Evolutionary conservation across 106 monocot genomes (phyloP), one percentile per base, ranked within the genome.

Genomic region (Chionographis japonica): DNA sequence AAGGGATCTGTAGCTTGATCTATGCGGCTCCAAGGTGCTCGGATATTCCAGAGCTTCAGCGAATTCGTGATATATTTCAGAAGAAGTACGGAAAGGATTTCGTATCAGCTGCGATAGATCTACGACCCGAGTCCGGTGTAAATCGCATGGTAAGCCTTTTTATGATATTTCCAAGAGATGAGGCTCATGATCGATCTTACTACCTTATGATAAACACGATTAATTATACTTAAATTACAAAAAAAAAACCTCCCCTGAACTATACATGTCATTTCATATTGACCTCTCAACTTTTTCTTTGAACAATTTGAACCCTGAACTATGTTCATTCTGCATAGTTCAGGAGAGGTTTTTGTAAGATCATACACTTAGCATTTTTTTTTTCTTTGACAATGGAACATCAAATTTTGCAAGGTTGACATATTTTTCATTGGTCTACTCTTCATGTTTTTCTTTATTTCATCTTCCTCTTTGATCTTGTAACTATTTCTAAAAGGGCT

Each of bases 11-110:
- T 4, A 95, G 95, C 66, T 75, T 95, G 60, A 91, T 95, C 61
- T 95, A 84, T 82, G 86, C 95, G 9, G 83, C 91, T 78, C 95
- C 91, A 75, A 91, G 95, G 73, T 91, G 95, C 77, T 95, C 95
- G 54, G 95, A 95, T 17, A 88, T 95, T 68, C 95, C 95, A 18
- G 91, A 95, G 60, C 95, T 95, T 57, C 8, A 51, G 4, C 68
- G 89, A 15, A 84, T 95, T 60, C 72, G 76, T 59, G 86, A 87
- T 42, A 74, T 92, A 17, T 95, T 95, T 74, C 82, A 89, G 74
- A 92, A 86, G 78, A 92, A 95, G 64, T 95, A 92, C 67, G 95
- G 92, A 52, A 89, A 92, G 40, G 95, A 92, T 76, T 95, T 92
- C 63, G 84, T 86, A 35, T 77, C 91, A 77, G 91, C 88, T 67